These are phyloP conservation scores for Globisporangium recalcitrans DNA, from an alignment of 352 stramenopile species.

Conservation along the genomic window DNA sequence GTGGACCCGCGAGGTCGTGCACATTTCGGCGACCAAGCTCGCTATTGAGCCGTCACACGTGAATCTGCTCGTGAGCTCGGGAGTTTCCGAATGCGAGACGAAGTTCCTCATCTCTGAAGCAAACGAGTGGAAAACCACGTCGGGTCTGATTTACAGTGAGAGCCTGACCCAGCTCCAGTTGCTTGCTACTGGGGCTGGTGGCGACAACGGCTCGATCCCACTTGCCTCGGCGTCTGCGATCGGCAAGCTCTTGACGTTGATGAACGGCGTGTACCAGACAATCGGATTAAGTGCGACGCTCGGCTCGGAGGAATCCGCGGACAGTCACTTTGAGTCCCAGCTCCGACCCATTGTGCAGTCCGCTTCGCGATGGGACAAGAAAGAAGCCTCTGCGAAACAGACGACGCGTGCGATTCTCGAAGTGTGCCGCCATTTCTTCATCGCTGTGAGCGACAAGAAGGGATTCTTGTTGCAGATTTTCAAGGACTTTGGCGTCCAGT, in stretches of 20 bases:
- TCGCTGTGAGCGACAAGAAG: constrained; percentile 52
- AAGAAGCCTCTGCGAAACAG: constrained; percentile 11
- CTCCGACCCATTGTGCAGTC: constrained; percentile 37
- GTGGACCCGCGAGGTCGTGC: constrained; percentile 35
- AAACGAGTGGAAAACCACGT: constrained; percentile 31
- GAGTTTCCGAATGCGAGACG: constrained; percentile 16
- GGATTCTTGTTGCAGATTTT: constrained; percentile 65
- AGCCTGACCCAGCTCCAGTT: constrained; percentile 29
- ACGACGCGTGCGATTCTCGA: constrained; percentile 30
- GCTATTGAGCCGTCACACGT: constrained; percentile 33
- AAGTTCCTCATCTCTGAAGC: constrained; percentile 7
- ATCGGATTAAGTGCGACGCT: constrained; percentile 25
- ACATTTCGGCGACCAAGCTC: constrained; percentile 23
- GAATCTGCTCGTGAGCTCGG: constrained; percentile 22
- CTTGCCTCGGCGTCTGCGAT: constrained; percentile 12
- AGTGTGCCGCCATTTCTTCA: constrained; percentile 47
- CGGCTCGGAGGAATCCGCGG: constrained; percentile 14
- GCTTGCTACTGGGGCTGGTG: constrained; percentile 11
- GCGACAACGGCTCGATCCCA: background rate
- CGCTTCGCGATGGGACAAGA: constrained; percentile 30
- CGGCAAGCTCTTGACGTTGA: constrained; percentile 31
- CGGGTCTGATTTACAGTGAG: constrained; percentile 29
- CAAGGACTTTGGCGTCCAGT: constrained; percentile 61
- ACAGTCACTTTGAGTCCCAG: constrained; percentile 42
- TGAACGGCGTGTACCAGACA: constrained; percentile 38